These are phyloP conservation scores for Alternaria triticina DNA, from an alignment of 2,329 filamentous ascomycete species.

Conservation along the genomic window DNA sequence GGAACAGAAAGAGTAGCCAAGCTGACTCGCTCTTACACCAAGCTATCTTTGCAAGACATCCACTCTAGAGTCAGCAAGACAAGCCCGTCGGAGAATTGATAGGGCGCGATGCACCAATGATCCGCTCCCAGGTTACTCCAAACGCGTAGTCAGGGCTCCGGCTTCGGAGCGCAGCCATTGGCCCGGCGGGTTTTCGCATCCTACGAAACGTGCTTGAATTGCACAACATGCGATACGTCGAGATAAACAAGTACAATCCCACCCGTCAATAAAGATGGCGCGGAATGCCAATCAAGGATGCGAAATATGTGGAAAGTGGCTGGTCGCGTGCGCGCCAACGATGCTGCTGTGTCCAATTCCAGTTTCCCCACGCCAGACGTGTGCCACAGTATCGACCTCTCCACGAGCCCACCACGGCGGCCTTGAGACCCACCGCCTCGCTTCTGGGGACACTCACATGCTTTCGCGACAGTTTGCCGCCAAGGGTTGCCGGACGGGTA, in stretches of 20 bases:
- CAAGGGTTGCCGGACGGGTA: slow-evolving; percentile 25
- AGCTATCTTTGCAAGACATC: slow-evolving; percentile 1
- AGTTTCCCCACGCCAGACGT: slow-evolving; percentile 30
- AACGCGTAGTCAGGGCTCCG: slow-evolving; percentile 35
- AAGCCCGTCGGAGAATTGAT: slow-evolving; percentile 18
- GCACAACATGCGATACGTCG: slow-evolving; percentile 19
- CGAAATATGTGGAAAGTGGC: slow-evolving; percentile 12
- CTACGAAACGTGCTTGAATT: slow-evolving; percentile 23
- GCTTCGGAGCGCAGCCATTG: slow-evolving; percentile 34
- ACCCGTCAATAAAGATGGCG: slow-evolving; percentile 6
- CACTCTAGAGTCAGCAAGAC: not conserved
- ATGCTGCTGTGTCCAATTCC: slow-evolving; percentile 1
- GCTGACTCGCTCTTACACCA: slow-evolving; percentile 1
- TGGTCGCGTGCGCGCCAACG: slow-evolving; percentile 8
- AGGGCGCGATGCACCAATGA: slow-evolving; percentile 20
- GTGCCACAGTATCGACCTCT: slow-evolving; percentile 12
- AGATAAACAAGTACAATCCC: slow-evolving; percentile 30
- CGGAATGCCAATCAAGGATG: not conserved
- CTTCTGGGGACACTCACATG: slow-evolving; percentile 28
- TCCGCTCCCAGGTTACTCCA: slow-evolving; percentile 24
- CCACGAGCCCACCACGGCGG: slow-evolving; percentile 23
- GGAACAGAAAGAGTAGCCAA: slow-evolving; percentile 5
- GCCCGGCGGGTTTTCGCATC: slow-evolving; percentile 19
- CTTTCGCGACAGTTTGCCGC: slow-evolving; percentile 26
- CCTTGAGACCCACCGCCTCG: slow-evolving; percentile 24